phyloP scores from a whole-genome alignment of 306 rosid species.

The Sphenostylis stenocarpa region DNA sequence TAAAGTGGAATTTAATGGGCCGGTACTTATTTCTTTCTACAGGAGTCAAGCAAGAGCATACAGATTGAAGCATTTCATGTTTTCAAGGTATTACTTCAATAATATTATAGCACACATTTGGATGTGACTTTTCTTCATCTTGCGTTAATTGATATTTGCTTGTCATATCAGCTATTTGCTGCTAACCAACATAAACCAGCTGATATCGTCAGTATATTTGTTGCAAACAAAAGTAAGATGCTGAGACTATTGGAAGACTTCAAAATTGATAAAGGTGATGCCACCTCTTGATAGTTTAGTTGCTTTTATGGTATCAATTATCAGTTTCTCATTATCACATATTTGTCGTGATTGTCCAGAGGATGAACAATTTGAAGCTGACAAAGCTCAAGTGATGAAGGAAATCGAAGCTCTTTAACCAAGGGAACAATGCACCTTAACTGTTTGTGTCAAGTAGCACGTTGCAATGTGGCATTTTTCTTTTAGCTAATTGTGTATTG shows the following conservation, averaged over 20 bases:
- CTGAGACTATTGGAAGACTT: constrained; percentile 88
- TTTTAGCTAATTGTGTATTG: constrained; percentile 39
- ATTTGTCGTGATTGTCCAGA: constrained; percentile 49
- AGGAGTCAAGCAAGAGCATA: constrained; percentile 99
- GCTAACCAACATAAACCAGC: constrained; percentile 94
- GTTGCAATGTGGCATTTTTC: constrained; percentile 27
- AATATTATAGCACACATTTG: neutral
- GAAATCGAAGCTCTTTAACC: constrained; percentile 86
- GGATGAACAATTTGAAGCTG: constrained; percentile 96
- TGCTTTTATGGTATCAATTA: constrained; percentile 16
- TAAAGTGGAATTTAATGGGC: neutral
- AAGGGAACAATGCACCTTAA: constrained; percentile 40
- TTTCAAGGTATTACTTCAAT: constrained; percentile 67
- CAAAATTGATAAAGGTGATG: constrained; percentile 82
- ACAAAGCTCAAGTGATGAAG: constrained; percentile 91
- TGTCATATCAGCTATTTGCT: constrained; percentile 73
- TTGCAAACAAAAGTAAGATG: constrained; percentile 88
- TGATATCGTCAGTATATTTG: constrained; percentile 75
- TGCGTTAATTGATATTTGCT: constrained; percentile 32
- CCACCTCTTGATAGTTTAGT: neutral
- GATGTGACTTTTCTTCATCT: neutral
- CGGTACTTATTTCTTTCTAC: constrained; percentile 36
- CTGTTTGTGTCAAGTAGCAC: constrained; percentile 16
- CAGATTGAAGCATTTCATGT: constrained; percentile 97
- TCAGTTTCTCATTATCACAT: constrained; percentile 24